phyloP scores from a whole-genome alignment of 2,329 filamentous ascomycete species.

The Fusarium nisikadoi region DNA sequence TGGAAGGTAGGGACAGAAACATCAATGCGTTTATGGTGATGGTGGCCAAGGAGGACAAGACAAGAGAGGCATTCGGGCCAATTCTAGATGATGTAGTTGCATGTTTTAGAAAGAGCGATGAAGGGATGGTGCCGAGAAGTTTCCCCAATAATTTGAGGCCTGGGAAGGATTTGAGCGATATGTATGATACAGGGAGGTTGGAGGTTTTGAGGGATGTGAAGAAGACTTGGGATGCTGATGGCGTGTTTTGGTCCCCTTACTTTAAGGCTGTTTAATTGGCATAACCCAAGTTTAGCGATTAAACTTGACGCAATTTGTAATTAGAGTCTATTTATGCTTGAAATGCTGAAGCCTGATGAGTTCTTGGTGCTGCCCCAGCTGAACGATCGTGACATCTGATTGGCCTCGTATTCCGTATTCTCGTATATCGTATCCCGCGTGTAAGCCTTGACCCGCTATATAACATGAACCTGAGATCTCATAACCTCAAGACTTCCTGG shows the following conservation, averaged over 20 bases:
- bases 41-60: constrained; percentile 25
- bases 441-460: not conserved
- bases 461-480: not conserved
- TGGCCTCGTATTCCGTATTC: constrained; percentile 27
- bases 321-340: not conserved
- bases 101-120: constrained; percentile 18
- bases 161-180: constrained; percentile 30
- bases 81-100: constrained; percentile 24
- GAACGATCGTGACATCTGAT: not conserved
- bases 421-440: constrained; percentile 3
- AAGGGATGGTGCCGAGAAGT: constrained; percentile 5
- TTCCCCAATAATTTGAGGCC: constrained; percentile 40
- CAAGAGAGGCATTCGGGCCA: not conserved
- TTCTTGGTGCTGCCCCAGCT: not conserved
- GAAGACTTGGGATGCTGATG: constrained; percentile 38
- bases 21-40: constrained; percentile 13
- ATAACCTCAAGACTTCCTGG: not conserved
- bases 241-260: constrained; percentile 45
- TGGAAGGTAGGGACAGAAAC: constrained; percentile 37
- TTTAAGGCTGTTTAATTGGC: not conserved
- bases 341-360: not conserved
- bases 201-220: constrained; percentile 34
- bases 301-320: fast-evolving
- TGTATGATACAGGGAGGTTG: constrained; percentile 31
- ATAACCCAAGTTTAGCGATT: fast-evolving